Conservation (phyloP, 2,329 filamentous ascomycete genomes). For the Diaporthe citriasiana region DNA sequence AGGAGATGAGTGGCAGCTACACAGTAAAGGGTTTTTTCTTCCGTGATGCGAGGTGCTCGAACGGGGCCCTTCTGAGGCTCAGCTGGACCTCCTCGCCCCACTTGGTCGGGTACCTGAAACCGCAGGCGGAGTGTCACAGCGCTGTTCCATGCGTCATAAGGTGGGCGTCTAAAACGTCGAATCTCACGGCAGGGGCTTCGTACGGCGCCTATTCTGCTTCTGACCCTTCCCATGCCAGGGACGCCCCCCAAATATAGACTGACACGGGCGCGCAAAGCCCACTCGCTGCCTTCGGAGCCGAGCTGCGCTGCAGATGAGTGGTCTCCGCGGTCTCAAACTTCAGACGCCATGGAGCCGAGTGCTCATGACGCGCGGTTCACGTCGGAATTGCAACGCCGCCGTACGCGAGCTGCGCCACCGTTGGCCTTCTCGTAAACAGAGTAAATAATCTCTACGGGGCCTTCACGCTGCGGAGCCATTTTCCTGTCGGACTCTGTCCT, state of each 20-base stretch:
- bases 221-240: neutral
- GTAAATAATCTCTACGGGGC: conserved; percentile 3
- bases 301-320: conserved; percentile 5
- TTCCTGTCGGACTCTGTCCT: neutral
- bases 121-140: conserved; percentile 27
- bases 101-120: conserved; percentile 30
- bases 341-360: conserved; percentile 13
- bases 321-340: conserved; percentile 33
- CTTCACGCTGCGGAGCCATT: neutral
- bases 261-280: neutral
- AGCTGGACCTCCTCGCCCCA: conserved; percentile 18
- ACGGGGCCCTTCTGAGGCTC: neutral
- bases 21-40: neutral
- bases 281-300: conserved; percentile 27
- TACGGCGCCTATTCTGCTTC: conserved; percentile 12
- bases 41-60: neutral
- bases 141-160: conserved; percentile 26
- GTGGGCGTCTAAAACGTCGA: conserved; percentile 31
- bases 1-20: neutral
- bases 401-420: neutral
- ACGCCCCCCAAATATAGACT: conserved; percentile 22
- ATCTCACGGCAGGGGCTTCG: conserved; percentile 14
- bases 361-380: conserved; percentile 28
- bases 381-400: conserved; percentile 21
- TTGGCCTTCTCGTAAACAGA: conserved; percentile 21